phyloP scores from a whole-genome alignment of 179 eudicot species.

The Vitellaria paradoxa region DNA sequence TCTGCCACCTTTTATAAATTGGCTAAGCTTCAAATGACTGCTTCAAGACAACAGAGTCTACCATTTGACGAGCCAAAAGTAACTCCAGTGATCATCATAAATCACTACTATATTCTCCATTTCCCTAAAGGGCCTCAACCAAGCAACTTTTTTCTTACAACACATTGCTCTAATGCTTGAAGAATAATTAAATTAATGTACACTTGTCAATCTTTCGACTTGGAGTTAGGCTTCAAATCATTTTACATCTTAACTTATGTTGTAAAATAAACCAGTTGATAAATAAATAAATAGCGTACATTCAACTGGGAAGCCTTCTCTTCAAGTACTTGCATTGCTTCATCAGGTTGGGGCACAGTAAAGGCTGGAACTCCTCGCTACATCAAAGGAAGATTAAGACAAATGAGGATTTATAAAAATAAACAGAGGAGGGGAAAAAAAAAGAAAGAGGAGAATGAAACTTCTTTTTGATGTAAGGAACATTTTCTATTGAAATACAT shows the following conservation, averaged over 20 bases:
- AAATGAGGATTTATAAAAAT: slow-evolving; percentile 7
- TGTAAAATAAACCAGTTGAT: neutral
- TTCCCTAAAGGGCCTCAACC: neutral
- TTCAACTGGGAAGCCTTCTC: slow-evolving; percentile 71
- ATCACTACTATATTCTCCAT: neutral
- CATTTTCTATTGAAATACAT: slow-evolving; percentile 3
- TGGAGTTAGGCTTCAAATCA: neutral
- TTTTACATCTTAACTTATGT: neutral
- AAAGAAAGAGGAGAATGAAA: neutral
- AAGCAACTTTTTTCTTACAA: neutral
- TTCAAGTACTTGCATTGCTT: slow-evolving; percentile 85
- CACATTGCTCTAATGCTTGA: neutral
- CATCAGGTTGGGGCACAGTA: slow-evolving; percentile 94
- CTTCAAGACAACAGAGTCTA: neutral
- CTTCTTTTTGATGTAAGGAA: neutral
- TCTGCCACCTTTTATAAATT: neutral
- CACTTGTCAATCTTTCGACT: neutral
- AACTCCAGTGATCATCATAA: neutral
- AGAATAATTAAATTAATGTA: neutral
- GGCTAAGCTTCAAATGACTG: neutral
- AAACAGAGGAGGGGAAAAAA: neutral
- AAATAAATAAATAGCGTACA: slow-evolving; percentile 42
- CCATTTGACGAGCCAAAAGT: slow-evolving; percentile 5
- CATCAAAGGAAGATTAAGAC: slow-evolving; percentile 12
- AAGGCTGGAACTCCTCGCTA: slow-evolving; percentile 91